Evolutionary conservation across 768 basidiomycete species (phyloP), one percentile per base, ranked within the genome.

Genomic region (Trametes cubensis): DNA sequence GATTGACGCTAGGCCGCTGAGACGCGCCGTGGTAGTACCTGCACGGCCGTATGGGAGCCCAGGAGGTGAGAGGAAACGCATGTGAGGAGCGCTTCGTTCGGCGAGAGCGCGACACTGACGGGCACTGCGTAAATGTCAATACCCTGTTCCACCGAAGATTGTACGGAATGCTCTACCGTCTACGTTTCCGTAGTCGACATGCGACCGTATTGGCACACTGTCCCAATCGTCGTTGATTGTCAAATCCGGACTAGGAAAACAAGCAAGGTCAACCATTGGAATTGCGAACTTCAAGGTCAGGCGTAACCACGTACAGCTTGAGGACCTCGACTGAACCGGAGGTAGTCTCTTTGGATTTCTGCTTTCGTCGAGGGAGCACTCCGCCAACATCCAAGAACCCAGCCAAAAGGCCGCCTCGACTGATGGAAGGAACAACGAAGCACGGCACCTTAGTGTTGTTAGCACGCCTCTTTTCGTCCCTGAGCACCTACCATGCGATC

Each of bases 201-300:
- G 73, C 8, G 79, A 79, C 62, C 81, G 73, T 28, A 90, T 76
- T 0, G 76, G 69, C 0, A 78, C 75, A 47, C 74, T 67, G 44
- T 85, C 82, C 80, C 84, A 89, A 8, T 76, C 74, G 15, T 75
- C 75, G 60, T 83, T 79, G 41, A 85, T 79, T 13, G 65, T 74
- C 59, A 90, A 72, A 58, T 83, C 81, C 40, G 82, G 81, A 53
- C 89, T n/a, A n/a, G n/a, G n/a, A n/a, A n/a, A n/a, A n/a, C n/a
- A n/a, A n/a, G n/a, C n/a, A n/a, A n/a, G n/a, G n/a, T n/a, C n/a
- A n/a, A n/a, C n/a, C n/a, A n/a, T n/a, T n/a, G n/a, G n/a, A n/a
- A n/a, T n/a, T n/a, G n/a, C n/a, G n/a, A n/a, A n/a, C n/a, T n/a
- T n/a, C n/a, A n/a, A n/a, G n/a, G n/a, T n/a, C n/a, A n/a, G n/a